Base-by-base conservation (phyloP, 2,329 filamentous ascomycete genomes). In the Domatiomyces catenatus region DNA sequence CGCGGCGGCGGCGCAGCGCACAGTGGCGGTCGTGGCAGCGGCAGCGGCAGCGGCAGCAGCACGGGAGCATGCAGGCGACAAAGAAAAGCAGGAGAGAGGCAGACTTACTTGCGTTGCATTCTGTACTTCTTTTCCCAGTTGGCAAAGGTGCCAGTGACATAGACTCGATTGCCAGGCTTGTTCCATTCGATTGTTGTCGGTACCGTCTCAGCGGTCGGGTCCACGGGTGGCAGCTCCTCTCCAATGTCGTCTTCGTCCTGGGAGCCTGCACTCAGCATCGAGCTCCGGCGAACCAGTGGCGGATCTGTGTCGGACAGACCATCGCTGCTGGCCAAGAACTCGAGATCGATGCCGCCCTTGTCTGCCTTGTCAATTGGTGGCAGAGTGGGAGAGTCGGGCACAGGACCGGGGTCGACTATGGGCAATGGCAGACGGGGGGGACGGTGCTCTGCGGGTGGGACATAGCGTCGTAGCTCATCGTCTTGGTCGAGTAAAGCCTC, bases 71-170 rank as follows among this genome's bases (percentile, higher is more conserved):
- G 28, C 28, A 32, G 32, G 3, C 45, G 50, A 53, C 50, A 46
- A 48, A 55, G 57, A 44, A 49, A 3, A 24, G 22, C 22, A 50
- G 46, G 42, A 57, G 42, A 44, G 49, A 42, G 32, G 4, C 44
- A 43, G 42, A 80, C 84, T 78, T 77, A 94, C 88, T 86, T 83
- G 66, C 78, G 81, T 67, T 88, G 80, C 63, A 98, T 72, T 59
- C 84, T 80, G 65, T 89, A 93, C 69, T 96, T 96, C 65, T 84
- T 83, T 68, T 93, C 88, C 92, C 92, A 98, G 65, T 90, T 86
- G 60, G 94, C 93, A 64, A 96, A 95, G 18, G 92, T 96, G 57
- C 90, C 90, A 12, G 45, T 47, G 20, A 47, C 26, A 17, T 94
- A 98, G 56, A 96, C 80, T 67, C 89, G 93, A 52, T 94, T 85